Percentiles rank a stretch among this genome's conserved stretches.
phyloP scores from a whole-genome alignment of 139 green algal genomes.

The Chlorella sorokiniana region DNA sequence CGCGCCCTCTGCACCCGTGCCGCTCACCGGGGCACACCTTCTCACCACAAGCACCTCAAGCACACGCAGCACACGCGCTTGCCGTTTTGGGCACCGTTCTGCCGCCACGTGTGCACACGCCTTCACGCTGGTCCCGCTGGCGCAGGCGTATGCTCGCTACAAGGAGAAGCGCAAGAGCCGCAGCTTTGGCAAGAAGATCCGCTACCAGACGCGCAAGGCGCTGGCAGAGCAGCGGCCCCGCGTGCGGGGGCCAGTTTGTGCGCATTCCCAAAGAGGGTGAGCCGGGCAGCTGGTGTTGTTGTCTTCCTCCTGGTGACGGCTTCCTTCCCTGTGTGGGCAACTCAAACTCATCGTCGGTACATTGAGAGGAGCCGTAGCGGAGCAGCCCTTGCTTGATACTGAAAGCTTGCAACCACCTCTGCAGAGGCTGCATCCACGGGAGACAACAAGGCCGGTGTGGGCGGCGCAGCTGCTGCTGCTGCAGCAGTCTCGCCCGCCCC shows the following conservation, averaged over 20 bases:
- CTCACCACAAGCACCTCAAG: too few species aligned
- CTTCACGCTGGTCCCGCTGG: neutral
- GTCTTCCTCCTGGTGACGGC: neutral
- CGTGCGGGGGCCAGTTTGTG: conserved; percentile 47
- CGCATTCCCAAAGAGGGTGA: conserved; percentile 6
- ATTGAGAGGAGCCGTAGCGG: too few species aligned
- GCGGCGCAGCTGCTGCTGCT: neutral
- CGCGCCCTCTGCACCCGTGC: neutral
- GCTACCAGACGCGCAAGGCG: conserved; percentile 56
- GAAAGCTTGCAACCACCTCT: neutral
- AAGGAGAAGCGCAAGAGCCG: conserved; percentile 48
- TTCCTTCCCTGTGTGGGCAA: too few species aligned
- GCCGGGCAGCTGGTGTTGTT: neutral
- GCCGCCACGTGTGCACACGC: neutral
- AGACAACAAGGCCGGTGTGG: neutral
- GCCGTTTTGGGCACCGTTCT: neutral
- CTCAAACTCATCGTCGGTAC: too few species aligned
- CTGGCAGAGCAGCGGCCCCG: conserved; percentile 57
- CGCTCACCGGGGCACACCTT: too few species aligned
- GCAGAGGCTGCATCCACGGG: conserved; percentile 10
- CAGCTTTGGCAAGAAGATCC: conserved; percentile 46
- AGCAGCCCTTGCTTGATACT: neutral
- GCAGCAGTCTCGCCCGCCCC: neutral
- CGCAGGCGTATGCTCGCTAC: conserved; percentile 37
- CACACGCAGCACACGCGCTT: neutral